A percentile compares a stretch with the other conserved stretches of the same genome.
phyloP scores from a whole-genome alignment of 805 yeast genomes.

The Wickerhamiella kazuoi region DNA sequence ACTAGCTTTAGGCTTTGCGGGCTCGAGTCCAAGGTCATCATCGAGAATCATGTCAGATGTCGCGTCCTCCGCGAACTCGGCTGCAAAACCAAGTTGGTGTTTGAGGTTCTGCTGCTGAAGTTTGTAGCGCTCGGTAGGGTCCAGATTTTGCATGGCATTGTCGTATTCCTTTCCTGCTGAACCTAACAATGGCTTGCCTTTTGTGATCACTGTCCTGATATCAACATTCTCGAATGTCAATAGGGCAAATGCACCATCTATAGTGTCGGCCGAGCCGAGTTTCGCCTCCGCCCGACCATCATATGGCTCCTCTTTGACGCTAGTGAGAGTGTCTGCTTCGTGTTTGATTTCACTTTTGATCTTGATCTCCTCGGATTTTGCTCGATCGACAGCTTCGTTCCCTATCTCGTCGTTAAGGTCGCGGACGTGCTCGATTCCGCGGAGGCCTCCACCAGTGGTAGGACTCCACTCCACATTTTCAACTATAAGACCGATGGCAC shows the following conservation, averaged over 20 bases:
- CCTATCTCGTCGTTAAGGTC: conserved; percentile 7
- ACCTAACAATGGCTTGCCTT: conserved; percentile 39
- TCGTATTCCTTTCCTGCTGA: conserved; percentile 37
- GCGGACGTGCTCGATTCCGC: not conserved
- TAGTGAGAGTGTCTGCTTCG: conserved; percentile 16
- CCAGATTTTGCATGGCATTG: conserved; percentile 22
- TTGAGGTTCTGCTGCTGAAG: conserved; percentile 32
- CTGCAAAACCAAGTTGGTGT: conserved; percentile 27
- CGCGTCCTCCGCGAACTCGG: conserved; percentile 24
- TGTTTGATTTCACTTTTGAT: conserved; percentile 11
- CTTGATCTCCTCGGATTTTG: conserved; percentile 9
- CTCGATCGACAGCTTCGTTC: conserved; percentile 3
- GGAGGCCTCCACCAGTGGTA: conserved; percentile 19
- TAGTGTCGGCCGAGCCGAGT: conserved; percentile 7
- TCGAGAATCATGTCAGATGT: conserved; percentile 17
- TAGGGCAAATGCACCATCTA: conserved; percentile 1
- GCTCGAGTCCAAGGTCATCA: conserved; percentile 17
- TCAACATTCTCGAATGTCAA: conserved; percentile 23
- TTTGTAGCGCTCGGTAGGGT: conserved; percentile 31
- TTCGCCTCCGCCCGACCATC: conserved; percentile 14
- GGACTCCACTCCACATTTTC: conserved; percentile 80
- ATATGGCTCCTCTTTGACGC: conserved; percentile 6
- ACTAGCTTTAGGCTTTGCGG: conserved; percentile 11
- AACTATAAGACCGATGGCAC: conserved; percentile 87
- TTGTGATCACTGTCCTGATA: conserved; percentile 21